Evolutionary conservation across 1,284 basidiomycete species (phyloP).

Genomic region (Coniferiporia sulphurascens): DNA sequence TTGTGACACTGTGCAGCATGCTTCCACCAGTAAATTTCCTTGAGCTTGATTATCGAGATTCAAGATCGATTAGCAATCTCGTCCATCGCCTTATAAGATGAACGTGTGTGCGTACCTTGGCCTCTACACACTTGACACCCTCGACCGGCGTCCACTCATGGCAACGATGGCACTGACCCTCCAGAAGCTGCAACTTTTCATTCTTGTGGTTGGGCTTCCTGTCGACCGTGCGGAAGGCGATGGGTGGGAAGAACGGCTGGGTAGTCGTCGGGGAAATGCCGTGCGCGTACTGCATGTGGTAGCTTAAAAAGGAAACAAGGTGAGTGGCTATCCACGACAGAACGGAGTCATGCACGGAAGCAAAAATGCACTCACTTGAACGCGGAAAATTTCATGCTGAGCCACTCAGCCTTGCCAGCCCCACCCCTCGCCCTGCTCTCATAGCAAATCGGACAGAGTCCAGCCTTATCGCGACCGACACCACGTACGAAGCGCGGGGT

Average conservation of each 20-base stretch:
- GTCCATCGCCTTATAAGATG: not conserved
- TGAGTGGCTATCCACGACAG: not conserved
- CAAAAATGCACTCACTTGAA: slow-evolving; percentile 59
- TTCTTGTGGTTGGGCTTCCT: slow-evolving; percentile 48
- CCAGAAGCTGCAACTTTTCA: slow-evolving; percentile 52
- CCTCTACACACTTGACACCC: slow-evolving; percentile 63
- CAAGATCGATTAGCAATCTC: slow-evolving; percentile 7
- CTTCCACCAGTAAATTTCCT: slow-evolving; percentile 80
- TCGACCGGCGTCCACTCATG: slow-evolving; percentile 64
- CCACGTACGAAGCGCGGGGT: slow-evolving; percentile 76
- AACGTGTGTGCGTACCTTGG: slow-evolving; percentile 45
- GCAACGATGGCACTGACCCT: slow-evolving; percentile 76
- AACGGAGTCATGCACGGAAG: not conserved
- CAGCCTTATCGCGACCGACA: slow-evolving; percentile 61
- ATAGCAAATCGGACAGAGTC: slow-evolving; percentile 73
- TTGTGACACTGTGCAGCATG: slow-evolving; percentile 70
- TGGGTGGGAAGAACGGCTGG: slow-evolving; percentile 71
- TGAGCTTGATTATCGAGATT: slow-evolving; percentile 41
- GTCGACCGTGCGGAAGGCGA: slow-evolving; percentile 47
- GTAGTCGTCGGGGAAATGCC: slow-evolving; percentile 60
- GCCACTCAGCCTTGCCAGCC: slow-evolving; percentile 57
- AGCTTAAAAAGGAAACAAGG: slow-evolving; percentile 35
- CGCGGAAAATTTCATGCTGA: slow-evolving; percentile 75
- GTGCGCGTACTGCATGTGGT: slow-evolving; percentile 76
- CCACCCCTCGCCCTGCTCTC: slow-evolving; percentile 61